Conservation (phyloP, 768 basidiomycete species). For the Naganishia vishniacii region DNA sequence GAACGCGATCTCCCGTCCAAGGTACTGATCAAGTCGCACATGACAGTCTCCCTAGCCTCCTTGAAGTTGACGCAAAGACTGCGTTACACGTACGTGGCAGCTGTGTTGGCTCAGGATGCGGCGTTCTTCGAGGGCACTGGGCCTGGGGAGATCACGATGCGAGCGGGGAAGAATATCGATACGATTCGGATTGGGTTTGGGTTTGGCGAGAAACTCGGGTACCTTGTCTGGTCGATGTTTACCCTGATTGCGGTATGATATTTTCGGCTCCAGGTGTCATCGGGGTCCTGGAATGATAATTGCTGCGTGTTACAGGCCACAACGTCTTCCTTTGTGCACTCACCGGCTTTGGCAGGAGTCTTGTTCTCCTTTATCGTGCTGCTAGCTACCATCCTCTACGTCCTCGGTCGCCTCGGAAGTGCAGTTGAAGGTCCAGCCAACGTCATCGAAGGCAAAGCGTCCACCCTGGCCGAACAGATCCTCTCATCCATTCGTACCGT, state of each 20-base stretch:
- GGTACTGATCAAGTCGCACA: not conserved
- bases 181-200: conserved; percentile 33
- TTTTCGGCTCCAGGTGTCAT: not conserved
- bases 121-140: conserved; percentile 39
- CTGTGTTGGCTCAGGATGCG: conserved; percentile 35
- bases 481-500: conserved; percentile 39
- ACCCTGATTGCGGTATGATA: conserved; percentile 32
- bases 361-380: conserved; percentile 36
- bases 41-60: conserved; percentile 31
- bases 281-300: not conserved
- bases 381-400: conserved; percentile 27
- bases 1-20: not conserved
- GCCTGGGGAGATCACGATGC: conserved; percentile 34
- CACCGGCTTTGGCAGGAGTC: conserved; percentile 34
- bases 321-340: conserved; percentile 33
- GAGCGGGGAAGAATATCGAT: conserved; percentile 36
- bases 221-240: conserved; percentile 33
- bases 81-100: conserved; percentile 33
- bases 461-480: conserved; percentile 35
- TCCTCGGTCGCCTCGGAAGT: not conserved
- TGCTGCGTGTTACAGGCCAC: conserved; percentile 30
- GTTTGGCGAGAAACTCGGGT: conserved; percentile 36
- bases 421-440: not conserved
- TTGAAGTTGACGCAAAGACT: conserved; percentile 30
- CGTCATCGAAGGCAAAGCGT: not conserved